Evolutionary conservation across 805 yeast species (phyloP).

Genomic region (Metschnikowia santaceciliae): DNA sequence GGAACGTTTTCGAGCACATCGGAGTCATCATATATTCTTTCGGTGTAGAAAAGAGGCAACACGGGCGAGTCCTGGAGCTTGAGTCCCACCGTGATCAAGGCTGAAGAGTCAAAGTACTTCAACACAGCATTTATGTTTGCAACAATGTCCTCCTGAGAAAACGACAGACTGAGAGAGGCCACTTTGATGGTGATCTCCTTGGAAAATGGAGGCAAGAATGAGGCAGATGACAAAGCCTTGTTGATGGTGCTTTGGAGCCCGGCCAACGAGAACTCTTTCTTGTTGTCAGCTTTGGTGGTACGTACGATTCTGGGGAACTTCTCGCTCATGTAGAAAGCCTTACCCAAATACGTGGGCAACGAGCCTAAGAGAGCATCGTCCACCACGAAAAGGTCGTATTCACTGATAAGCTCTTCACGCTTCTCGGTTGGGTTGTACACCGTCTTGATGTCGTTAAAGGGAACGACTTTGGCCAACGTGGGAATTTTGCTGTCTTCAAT

Average conservation of each 20-base stretch:
- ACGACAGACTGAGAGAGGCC: constrained; percentile 46
- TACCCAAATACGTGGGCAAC: constrained; percentile 81
- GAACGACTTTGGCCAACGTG: constrained; percentile 52
- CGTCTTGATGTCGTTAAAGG: constrained; percentile 73
- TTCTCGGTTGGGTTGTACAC: constrained; percentile 87
- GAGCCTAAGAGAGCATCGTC: constrained; percentile 80
- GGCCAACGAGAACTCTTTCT: constrained; percentile 42
- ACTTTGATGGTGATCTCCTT: constrained; percentile 60
- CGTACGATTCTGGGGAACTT: constrained; percentile 69
- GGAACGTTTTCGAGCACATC: constrained; percentile 37
- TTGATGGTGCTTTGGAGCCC: constrained; percentile 57
- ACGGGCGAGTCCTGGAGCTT: constrained; percentile 75
- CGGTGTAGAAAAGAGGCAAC: constrained; percentile 74
- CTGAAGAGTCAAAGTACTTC: constrained; percentile 39
- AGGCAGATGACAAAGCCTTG: constrained; percentile 55
- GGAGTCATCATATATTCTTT: constrained; percentile 47
- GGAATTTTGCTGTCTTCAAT: constrained; percentile 47
- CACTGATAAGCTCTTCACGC: constrained; percentile 65
- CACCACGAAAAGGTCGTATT: constrained; percentile 73
- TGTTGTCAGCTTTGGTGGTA: constrained; percentile 29
- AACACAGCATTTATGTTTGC: constrained; percentile 60
- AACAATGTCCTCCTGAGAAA: constrained; percentile 47
- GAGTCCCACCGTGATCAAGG: constrained; percentile 55
- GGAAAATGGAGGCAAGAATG: constrained; percentile 69
- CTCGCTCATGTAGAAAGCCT: constrained; percentile 56